Evolutionary conservation across 352 stramenopile genomes (phyloP).

Genomic region (Peronosclerospora sorghi): DNA sequence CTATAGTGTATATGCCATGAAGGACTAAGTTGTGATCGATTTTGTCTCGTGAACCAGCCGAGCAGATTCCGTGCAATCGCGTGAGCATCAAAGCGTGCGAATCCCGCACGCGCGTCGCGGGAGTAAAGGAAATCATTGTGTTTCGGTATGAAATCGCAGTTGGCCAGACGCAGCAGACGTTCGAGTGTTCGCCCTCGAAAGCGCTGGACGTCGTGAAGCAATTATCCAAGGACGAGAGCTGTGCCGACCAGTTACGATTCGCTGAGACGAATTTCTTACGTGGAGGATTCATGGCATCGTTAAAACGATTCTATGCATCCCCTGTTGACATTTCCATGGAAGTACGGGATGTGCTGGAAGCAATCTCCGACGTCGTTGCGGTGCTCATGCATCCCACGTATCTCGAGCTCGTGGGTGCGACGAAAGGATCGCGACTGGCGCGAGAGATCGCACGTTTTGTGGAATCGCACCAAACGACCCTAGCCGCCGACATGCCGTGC

Average conservation of each 20-base stretch:
- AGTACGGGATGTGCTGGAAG: constrained; percentile 59
- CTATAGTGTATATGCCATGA: background rate
- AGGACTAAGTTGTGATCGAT: constrained; percentile 1
- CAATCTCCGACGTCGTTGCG: constrained; percentile 58
- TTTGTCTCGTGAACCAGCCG: constrained; percentile 30
- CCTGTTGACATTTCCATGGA: constrained; percentile 48
- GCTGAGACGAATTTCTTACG: constrained; percentile 64
- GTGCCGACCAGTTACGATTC: constrained; percentile 44
- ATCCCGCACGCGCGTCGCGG: constrained; percentile 4
- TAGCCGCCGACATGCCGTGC: constrained; percentile 28
- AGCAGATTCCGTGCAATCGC: constrained; percentile 50
- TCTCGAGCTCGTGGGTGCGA: constrained; percentile 45
- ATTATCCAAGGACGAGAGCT: constrained; percentile 32
- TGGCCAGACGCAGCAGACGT: constrained; percentile 37
- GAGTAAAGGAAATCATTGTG: constrained; percentile 2
- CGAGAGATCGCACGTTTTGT: constrained; percentile 50
- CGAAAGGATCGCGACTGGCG: constrained; percentile 35
- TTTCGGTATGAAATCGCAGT: constrained; percentile 69
- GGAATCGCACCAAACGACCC: constrained; percentile 29
- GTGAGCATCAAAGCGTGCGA: constrained; percentile 41
- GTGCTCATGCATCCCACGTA: constrained; percentile 51
- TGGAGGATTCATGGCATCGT: constrained; percentile 38
- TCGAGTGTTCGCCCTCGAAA: constrained; percentile 50
- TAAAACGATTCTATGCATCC: constrained; percentile 57
- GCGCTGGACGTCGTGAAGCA: constrained; percentile 50